These are phyloP conservation scores for Sinapis alba DNA, from an alignment of 441 rosid species.

Conservation along the genomic window DNA sequence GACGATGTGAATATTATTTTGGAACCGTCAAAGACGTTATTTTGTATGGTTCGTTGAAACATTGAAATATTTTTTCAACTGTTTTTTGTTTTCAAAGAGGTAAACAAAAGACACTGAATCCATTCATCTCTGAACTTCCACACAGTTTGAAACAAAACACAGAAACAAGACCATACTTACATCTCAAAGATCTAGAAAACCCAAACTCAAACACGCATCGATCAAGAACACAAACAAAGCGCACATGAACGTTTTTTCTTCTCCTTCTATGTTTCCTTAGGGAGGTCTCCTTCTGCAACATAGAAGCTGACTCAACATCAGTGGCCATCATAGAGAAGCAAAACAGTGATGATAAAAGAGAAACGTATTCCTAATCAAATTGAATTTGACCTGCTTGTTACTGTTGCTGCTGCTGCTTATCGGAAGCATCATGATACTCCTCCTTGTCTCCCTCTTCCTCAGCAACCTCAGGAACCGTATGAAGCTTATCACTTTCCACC, in stretches of 20 bases:
- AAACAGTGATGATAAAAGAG: too few relatives aligned
- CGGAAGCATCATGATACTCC: constrained; percentile 47
- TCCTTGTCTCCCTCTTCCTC: constrained; percentile 52
- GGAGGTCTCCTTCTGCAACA: constrained; percentile 29
- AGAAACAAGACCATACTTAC: constrained; percentile 37
- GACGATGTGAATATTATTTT: neutral
- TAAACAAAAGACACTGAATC: constrained; percentile 18
- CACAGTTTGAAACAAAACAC: constrained; percentile 1
- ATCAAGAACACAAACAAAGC: constrained; percentile 23
- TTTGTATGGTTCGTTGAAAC: neutral
- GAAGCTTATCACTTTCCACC: constrained; percentile 40
- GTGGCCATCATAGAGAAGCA: neutral
- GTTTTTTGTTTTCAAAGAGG: constrained; percentile 31
- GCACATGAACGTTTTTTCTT: constrained; percentile 11
- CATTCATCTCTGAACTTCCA: constrained; percentile 31
- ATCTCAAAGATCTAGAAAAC: constrained; percentile 16
- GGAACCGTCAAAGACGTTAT: constrained; percentile 22
- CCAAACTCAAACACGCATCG: constrained; percentile 4
- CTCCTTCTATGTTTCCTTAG: constrained; percentile 26
- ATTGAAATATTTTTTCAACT: constrained; percentile 22
- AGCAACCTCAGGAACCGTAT: constrained; percentile 53
- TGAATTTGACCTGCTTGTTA: constrained; percentile 23
- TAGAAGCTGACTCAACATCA: constrained; percentile 17
- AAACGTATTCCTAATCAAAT: neutral
- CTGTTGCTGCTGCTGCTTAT: constrained; percentile 41